Base-by-base conservation (phyloP, 208 protist species). In the Crithidia bombi region DNA sequence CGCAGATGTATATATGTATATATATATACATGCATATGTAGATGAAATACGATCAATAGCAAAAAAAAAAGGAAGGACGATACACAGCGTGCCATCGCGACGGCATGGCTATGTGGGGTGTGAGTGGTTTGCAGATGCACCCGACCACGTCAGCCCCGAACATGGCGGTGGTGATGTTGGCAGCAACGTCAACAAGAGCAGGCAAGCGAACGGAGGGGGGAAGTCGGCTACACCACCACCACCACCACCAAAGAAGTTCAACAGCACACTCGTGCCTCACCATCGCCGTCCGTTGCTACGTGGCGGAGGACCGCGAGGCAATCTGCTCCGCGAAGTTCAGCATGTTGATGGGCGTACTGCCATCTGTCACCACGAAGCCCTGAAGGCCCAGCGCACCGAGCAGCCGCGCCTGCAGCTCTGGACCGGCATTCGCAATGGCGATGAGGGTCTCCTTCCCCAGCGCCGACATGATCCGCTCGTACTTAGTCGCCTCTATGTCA, bases 301-400 rank as follows among this genome's bases (percentile, higher is more conserved):
- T 43, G 17, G 38, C 4, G 10, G 43, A 25, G 10, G 43, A 28
- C 19, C 30, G 26, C 17, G 59, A 36, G 59, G 96, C 83, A 28
- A 98, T 75, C 35, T 91, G 85, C 12, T 90, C 55, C 12, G 96
- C 97, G 47, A 97, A 90, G 70, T 92, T 89, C 81, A 98, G 83
- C 58, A 97, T 73, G 72, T 93, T 95, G 55, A 95, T 86, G 1
- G 90, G 92, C 52, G 81, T 70, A 33, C 59, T 81, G 64, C 92
- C 90, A 67, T 95, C 92, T 1, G 92, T 97, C 28, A 97, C 78
- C 25, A 97, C 71, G 68, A 93, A 97, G 33, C 86, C 87, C 61
- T 92, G 81, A 41, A 97, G 75, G n/a, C 89, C 89, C 56, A 95
- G 43, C 26, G 79, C 84, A 25, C 81, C 66, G 36, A 97, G 81